Conservation (phyloP, 176 grass and related monocot genomes). For the Zizania latifolia region DNA sequence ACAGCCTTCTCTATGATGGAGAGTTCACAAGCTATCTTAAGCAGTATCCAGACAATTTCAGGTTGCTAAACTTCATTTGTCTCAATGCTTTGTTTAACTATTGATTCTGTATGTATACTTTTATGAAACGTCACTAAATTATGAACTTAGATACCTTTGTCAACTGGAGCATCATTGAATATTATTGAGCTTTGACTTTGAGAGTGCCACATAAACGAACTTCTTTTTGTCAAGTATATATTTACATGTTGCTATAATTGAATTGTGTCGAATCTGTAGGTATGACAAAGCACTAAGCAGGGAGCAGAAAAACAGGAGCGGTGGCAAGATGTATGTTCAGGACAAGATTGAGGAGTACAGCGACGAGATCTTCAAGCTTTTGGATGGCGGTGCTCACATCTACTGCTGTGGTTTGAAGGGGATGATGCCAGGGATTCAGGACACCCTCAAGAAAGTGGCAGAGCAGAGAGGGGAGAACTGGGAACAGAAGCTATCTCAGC, state of each 20-base stretch:
- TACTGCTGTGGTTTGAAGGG: slow-evolving; percentile 97
- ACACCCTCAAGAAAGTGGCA: slow-evolving; percentile 80
- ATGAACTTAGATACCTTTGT: neutral
- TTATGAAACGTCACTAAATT: neutral
- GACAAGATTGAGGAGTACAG: slow-evolving; percentile 98
- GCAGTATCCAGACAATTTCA: slow-evolving; percentile 76
- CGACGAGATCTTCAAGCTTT: slow-evolving; percentile 84
- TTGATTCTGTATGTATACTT: neutral
- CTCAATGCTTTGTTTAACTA: neutral
- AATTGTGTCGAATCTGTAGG: slow-evolving; percentile 29
- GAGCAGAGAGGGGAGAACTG: slow-evolving; percentile 89
- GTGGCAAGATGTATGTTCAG: slow-evolving; percentile 96
- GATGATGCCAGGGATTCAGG: slow-evolving; percentile 95
- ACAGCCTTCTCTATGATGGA: slow-evolving; percentile 80
- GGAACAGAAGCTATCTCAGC: slow-evolving; percentile 76
- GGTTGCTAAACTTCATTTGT: slow-evolving; percentile 24
- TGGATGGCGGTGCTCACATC: slow-evolving; percentile 78
- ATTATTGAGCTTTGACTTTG: neutral
- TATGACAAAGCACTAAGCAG: slow-evolving; percentile 82
- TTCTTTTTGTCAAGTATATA: neutral
- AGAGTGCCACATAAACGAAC: neutral
- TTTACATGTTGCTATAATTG: neutral
- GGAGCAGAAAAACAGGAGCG: slow-evolving; percentile 80
- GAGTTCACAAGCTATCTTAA: slow-evolving; percentile 77
- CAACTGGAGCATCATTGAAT: neutral